A percentile compares a stretch with the other conserved stretches of the same genome.
Evolutionary conservation across 495 filamentous ascomycete genomes (phyloP).

Genomic region (Pyrenula massariospora): DNA sequence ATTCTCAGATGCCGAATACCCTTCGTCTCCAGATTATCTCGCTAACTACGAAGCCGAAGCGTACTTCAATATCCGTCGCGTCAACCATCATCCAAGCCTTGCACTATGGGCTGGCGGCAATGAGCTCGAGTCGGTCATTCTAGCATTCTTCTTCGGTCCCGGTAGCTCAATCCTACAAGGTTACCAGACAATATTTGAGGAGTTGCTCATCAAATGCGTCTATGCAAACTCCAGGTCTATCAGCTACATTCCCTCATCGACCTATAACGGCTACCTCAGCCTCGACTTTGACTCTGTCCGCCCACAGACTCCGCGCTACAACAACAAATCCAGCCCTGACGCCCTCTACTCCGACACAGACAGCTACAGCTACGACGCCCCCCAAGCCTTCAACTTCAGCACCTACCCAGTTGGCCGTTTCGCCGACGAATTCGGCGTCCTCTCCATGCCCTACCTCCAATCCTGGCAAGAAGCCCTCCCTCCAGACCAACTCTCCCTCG

Average conservation of each 20-base stretch:
- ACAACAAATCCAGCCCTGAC: slow-evolving; percentile 38
- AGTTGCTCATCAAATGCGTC: slow-evolving; percentile 46
- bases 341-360: slow-evolving; percentile 58
- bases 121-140: slow-evolving; percentile 48
- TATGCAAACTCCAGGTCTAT: slow-evolving; percentile 56
- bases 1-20: slow-evolving; percentile 55
- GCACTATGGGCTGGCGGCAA: slow-evolving; percentile 59
- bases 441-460: slow-evolving; percentile 54
- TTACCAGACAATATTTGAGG: slow-evolving; percentile 53
- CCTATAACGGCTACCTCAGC: slow-evolving; percentile 49
- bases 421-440: slow-evolving; percentile 56
- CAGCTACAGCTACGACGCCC: slow-evolving; percentile 54
- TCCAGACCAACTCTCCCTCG: slow-evolving; percentile 42
- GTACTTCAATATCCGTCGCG: slow-evolving; percentile 47
- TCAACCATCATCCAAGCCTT: slow-evolving; percentile 58
- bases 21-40: slow-evolving; percentile 40
- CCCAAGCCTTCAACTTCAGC: slow-evolving; percentile 40
- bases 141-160: slow-evolving; percentile 27
- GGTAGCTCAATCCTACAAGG: slow-evolving; percentile 36
- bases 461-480: slow-evolving; percentile 46
- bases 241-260: slow-evolving; percentile 55
- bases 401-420: slow-evolving; percentile 53
- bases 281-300: slow-evolving; percentile 44
- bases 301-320: slow-evolving; percentile 50
- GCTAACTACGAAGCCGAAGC: slow-evolving; percentile 48